Base-by-base conservation (phyloP, 768 basidiomycete species). In the Tylopilus rubrobrunneus region DNA sequence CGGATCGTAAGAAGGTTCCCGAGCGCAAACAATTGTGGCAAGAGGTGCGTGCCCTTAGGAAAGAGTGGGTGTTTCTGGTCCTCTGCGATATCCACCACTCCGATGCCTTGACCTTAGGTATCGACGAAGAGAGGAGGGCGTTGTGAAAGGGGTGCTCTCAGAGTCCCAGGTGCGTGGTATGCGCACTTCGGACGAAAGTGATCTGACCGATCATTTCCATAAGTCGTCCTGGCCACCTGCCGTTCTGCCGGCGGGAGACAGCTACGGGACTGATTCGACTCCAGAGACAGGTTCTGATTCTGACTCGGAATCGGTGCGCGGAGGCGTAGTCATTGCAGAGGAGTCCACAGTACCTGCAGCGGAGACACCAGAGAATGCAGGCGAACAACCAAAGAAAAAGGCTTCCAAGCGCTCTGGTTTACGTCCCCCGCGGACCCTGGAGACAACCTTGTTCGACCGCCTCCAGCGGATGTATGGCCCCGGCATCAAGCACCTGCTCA, bases 191-290 rank as follows among this genome's bases (percentile, higher is more conserved):
- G 33, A 29, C 27, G 41, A 41, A 11, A 11, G 36, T 12, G 21
- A 36, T 45, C 12, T 29, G 28, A 37, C 23, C 46, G 39, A 51
- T 27, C 21, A 37, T 34, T 5, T 8, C 27, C 28, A n/a, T 21
- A 90, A 86, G 78, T 98, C 39, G 90, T 98, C 1, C 71, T 98
- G 11, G 86, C 94, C 2, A 99, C 97, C 3, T 98, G 96, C 60
- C n/a, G 98, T 74, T 89, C 92, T 12, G 83, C 96, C 5, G 97
- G 96, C 1, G 86, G 89, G 4, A 74, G 87, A 21, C 92, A 95
- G 59, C 71, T 98, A 7, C 78, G 80, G 41, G 47, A 2, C 25
- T 9, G 54, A 47, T 8, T 51, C 66, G 4, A 31, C 23, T 51
- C 56, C 55, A 19, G 57, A 53, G 36, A 31, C 36, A 23, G 10